A percentile compares a stretch with the other conserved stretches of the same genome.
Conservation (phyloP, 2,329 filamentous ascomycete genomes). For the Knoxdaviesia capensis region DNA sequence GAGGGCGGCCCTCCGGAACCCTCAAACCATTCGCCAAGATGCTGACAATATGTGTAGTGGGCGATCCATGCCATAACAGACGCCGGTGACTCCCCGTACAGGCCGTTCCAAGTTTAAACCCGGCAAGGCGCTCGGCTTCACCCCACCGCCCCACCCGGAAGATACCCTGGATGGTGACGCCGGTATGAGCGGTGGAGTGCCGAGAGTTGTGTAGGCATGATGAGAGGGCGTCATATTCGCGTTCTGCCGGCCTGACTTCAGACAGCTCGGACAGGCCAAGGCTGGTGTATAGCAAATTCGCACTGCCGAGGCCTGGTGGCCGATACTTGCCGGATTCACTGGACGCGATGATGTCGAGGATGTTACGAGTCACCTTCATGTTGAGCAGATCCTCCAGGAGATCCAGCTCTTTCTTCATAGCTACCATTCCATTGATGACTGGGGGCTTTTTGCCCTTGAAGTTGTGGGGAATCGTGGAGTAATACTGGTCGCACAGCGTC, state of each 20-base stretch:
- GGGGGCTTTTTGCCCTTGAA: conserved; percentile 59
- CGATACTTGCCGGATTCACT: no score
- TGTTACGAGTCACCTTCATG: conserved; percentile 54
- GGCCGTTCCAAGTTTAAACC: conserved; percentile 30
- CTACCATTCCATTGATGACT: conserved; percentile 31
- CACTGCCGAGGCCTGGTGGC: no score
- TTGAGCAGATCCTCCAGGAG: conserved; percentile 64
- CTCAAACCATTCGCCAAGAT: conserved; percentile 72
- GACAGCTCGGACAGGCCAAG: conserved; percentile 56
- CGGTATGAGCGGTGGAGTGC: no score
- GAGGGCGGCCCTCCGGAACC: conserved; percentile 45
- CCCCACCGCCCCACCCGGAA: conserved; percentile 65
- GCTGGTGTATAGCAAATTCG: conserved; percentile 15
- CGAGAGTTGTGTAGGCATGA: no score
- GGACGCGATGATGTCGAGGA: conserved; percentile 38
- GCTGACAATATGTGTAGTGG: conserved; percentile 66
- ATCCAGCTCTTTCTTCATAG: conserved; percentile 57
- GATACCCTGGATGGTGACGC: conserved; percentile 38
- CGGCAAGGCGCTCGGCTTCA: conserved; percentile 48
- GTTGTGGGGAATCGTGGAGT: conserved; percentile 60
- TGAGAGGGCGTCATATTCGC: no score
- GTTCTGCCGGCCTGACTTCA: no score
- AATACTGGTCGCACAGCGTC: conserved; percentile 39
- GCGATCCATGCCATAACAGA: conserved; percentile 77
- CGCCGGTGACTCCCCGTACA: conserved; percentile 37